Base-by-base conservation (phyloP, 2,329 filamentous ascomycete species). In the Calonectria pteridis region DNA sequence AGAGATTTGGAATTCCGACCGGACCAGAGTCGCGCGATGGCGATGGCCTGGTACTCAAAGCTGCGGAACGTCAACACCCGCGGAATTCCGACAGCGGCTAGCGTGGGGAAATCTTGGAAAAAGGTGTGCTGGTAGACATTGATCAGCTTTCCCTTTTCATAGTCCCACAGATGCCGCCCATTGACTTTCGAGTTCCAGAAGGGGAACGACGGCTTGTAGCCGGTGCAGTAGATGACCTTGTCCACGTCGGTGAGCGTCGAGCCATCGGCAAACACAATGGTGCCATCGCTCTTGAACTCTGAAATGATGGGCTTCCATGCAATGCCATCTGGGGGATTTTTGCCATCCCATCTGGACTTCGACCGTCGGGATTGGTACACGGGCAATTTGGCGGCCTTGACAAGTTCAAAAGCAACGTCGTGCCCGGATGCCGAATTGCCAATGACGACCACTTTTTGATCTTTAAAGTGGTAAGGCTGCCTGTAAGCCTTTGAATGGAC, bases 11-110 rank as follows among this genome's bases (percentile, higher is more conserved):
- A 77, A 35, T 87, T 85, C 18, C 89, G 82, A 0, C 83, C 83
- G 0, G 88, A 81, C 76, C 87, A 90, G 0, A 89, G 76, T 2
- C 89, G 83, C 4, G 89, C 88, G 0, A 91, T 80, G 1, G 89
- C 88, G 50, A 90, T 83, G 2, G 88, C 89, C 78, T 91, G 89
- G 73, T 91, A 91, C 78, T 91, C 89, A 73, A 90, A 90, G 43
- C 87, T 88, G 9, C 89, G 81, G 71, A 90, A 91, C 0, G 88
- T 90, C 16, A 89, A 79, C 0, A 86, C 86, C 0, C 88, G 85
- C 2, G 89, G 89, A 7, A 90, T 78, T 0, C 90, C 90, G 0
- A 91, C 85, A 14, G 90, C 82, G 0, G 84, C 90, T 0, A 92
- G 81, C 0, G 86, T 88, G 0, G 85, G 80, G 50, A 86, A 86